Base-by-base conservation (phyloP, 768 basidiomycete species). In the Suillus lakei region DNA sequence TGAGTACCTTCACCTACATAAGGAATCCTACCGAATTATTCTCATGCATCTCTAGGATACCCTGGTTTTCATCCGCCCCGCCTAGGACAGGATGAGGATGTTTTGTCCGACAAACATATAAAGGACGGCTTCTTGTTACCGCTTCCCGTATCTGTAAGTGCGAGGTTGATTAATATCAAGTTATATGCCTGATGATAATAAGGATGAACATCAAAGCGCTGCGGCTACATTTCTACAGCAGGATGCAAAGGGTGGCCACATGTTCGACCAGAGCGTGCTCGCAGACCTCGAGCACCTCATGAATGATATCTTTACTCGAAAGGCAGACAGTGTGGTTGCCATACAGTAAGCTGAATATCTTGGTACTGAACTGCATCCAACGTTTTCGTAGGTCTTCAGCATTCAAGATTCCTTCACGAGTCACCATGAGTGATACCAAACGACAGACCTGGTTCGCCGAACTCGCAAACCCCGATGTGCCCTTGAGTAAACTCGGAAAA, bases 401-500 rank as follows among this genome's bases (percentile, higher is more conserved):
- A 1, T 95, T 93, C 76, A 90, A 89, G 60, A 86, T 95, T 69
- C 93, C 93, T 0, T 86, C 89, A n/a, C 81, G 93, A 69, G 91
- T 93, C 6, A 95, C 93, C 1, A 78, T 91, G 15, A 93, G 91
- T 60, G 92, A 94, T 69, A 79, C 88, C 7, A 92, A 91, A 73
- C 84, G 91, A n/a, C 85, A 89, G 64, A 82, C 89, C 8, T 95
- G 93, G 93, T 92, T 94, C 71, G 84, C 86, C 9, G 92, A 94
- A 71, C 84, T 95, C 13, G 92, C 93, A 15, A 87, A 95, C 68
- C 88, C 92, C 1, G 83, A 88, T 38, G 90, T 95, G 16, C 93
- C 93, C 5, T 81, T 95, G 18, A 81, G 90, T 72, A 94, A 92
- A 72, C 80, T 95, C 12, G 91, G 91, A 7, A 93, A 93, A 78